phyloP scores from a whole-genome alignment of 192 early-diverging fungal species.

The Rhizophagus sp. region DNA sequence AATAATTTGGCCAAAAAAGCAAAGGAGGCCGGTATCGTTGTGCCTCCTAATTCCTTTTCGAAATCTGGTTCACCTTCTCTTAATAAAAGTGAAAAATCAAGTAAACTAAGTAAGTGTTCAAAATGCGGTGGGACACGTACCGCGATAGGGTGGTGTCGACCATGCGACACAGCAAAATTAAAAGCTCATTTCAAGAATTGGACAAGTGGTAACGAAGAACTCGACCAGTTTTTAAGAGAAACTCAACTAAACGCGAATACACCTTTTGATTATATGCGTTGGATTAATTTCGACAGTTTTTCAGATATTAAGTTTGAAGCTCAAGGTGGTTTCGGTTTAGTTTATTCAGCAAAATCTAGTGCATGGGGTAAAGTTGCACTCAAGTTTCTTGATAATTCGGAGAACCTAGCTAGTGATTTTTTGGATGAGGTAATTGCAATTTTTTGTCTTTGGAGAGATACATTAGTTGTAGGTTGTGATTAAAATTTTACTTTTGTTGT shows the following conservation, averaged over 20 bases:
- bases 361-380: slow-evolving; percentile 23
- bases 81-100: not conserved
- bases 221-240: slow-evolving; percentile 15
- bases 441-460: not conserved
- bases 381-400: slow-evolving; percentile 27
- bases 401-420: slow-evolving; percentile 13
- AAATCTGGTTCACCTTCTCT: not conserved
- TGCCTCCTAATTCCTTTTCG: slow-evolving; percentile 8
- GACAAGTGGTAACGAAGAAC: slow-evolving; percentile 22
- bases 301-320: slow-evolving; percentile 2
- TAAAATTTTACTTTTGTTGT: too few relatives aligned
- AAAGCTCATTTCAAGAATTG: slow-evolving; percentile 7
- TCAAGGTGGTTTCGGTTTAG: slow-evolving; percentile 13
- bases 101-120: slow-evolving; percentile 7
- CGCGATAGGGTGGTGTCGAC: slow-evolving; percentile 18
- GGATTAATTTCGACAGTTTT: slow-evolving; percentile 17
- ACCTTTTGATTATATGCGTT: slow-evolving; percentile 25
- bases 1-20: not conserved
- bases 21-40: slow-evolving; percentile 9
- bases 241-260: slow-evolving; percentile 25
- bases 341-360: slow-evolving; percentile 22
- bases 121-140: slow-evolving; percentile 8
- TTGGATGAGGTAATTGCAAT: slow-evolving; percentile 16
- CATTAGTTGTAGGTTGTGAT: too few relatives aligned
- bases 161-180: not conserved